A percentile compares a stretch with the other conserved stretches of the same genome.
Conservation (phyloP, 1,139 yeast genomes). For the Hyphopichia burtonii region DNA sequence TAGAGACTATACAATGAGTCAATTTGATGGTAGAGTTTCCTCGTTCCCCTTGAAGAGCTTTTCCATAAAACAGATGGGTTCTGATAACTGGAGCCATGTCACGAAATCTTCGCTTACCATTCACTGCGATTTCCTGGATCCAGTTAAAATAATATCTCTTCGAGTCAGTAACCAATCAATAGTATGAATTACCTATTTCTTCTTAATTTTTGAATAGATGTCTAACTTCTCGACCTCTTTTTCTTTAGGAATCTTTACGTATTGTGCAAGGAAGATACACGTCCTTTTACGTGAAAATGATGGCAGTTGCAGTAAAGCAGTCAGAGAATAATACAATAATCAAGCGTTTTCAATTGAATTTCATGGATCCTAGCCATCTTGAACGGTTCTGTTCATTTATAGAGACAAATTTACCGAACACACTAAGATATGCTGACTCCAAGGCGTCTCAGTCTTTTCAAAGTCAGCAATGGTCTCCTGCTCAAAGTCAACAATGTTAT, state of each 20-base stretch:
- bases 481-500: too few species aligned
- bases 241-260: constrained; percentile 1
- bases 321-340: neutral
- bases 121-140: neutral
- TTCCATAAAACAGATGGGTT: neutral
- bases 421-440: neutral
- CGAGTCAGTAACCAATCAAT: neutral
- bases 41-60: constrained; percentile 1
- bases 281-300: neutral
- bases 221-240: neutral
- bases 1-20: too few species aligned
- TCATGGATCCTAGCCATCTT: neutral
- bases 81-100: constrained; percentile 1
- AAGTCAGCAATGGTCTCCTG: too few species aligned
- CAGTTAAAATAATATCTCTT: neutral
- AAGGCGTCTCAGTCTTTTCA: neutral
- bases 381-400: neutral
- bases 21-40: too few species aligned
- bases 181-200: neutral
- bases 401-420: neutral
- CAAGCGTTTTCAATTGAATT: neutral
- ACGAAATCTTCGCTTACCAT: neutral
- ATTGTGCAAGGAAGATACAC: neutral
- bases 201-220: neutral
- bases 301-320: neutral